Base-by-base conservation (phyloP, 495 filamentous ascomycete genomes). In the Podospora pseudocomata region DNA sequence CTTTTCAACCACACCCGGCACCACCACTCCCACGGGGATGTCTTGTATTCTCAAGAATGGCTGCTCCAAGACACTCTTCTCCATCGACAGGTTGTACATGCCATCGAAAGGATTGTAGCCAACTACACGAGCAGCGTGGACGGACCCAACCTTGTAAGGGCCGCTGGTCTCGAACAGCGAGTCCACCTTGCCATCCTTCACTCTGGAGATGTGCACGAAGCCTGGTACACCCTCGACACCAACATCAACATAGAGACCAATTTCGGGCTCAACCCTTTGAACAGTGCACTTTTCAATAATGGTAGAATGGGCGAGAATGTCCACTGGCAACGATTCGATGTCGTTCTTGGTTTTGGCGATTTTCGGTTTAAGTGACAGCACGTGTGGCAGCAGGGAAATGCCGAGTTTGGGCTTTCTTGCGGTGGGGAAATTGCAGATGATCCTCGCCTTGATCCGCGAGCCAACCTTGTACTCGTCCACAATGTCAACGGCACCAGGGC, bases 151-250 rank as follows among this genome's bases (percentile, higher is more conserved):
- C 77, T 91, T 91, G 80, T 89, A 97, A 1, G 87, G 81, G 0
- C 95, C 95, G 20, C 85, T 85, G n/a, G 85, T 82, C 65, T 91
- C 85, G 3, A 90, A 90, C 9, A 97, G 83, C 5, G 82, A 85
- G 74, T 97, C 95, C 64, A 96, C 84, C 77, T 92, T 96, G 44
- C 87, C 88, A 77, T 99, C 93, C 44, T 92, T 88, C 65, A 99
- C 84, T 66, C 89, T 86, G 0, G 95, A 98, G 60, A 98, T 96
- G 77, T 99, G 95, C 13, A 95, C 92, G 77, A 95, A 98, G 49
- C 93, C 94, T 55, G 88, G 80, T 57, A 94, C 83, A 34, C 86
- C 88, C 55, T 87, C 82, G 11, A 91, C 82, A 15, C 92, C 92
- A 54, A 96, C 80, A 75, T 96, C 88, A 5, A 94, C 84, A 72